phyloP scores from a whole-genome alignment of 2,329 filamentous ascomycete species.

The Cytospora schulzeri region DNA sequence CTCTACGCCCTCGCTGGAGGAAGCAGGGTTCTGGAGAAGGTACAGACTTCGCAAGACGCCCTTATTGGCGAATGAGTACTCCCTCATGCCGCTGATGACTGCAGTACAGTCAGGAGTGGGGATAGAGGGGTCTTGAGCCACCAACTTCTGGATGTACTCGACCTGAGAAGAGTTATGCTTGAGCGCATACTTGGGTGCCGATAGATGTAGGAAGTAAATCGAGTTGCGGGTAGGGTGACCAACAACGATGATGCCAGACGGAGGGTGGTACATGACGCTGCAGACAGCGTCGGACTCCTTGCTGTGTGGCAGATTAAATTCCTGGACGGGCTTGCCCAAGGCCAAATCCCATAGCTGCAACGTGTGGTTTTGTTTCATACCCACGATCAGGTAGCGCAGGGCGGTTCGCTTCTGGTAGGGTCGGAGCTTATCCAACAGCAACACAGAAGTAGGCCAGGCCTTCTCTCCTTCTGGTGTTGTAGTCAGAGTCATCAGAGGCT shows the following conservation, averaged over 20 bases:
- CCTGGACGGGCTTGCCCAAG: conserved; percentile 91
- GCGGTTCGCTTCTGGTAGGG: conserved; percentile 90
- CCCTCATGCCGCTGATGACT: conserved; percentile 93
- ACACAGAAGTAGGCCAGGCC: conserved; percentile 93
- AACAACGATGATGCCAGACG: conserved; percentile 89
- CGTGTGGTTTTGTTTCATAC: conserved; percentile 98
- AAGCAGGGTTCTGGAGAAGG: conserved; percentile 74
- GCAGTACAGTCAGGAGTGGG: conserved; percentile 91
- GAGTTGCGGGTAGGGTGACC: conserved; percentile 97
- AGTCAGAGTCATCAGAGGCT: conserved; percentile 82
- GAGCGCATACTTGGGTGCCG: conserved; percentile 88
- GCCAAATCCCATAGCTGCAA: conserved; percentile 98
- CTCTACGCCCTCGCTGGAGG: conserved; percentile 65
- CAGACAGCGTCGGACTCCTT: conserved; percentile 98
- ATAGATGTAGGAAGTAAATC: conserved; percentile 94
- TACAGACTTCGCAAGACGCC: conserved; percentile 88
- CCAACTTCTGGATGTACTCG: conserved; percentile 79
- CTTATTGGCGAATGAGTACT: conserved; percentile 88
- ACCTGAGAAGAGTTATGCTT: conserved; percentile 80
- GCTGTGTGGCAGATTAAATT: conserved; percentile 93
- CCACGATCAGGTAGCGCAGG: conserved; percentile 92
- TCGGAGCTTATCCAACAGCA: conserved; percentile 94
- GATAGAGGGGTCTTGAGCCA: conserved; percentile 69
- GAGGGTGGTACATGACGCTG: conserved; percentile 91
- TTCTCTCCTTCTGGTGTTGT: conserved; percentile 89